Evolutionary conservation across 148 eudicot genomes (phyloP).

Genomic region (Rhododendron henanense): DNA sequence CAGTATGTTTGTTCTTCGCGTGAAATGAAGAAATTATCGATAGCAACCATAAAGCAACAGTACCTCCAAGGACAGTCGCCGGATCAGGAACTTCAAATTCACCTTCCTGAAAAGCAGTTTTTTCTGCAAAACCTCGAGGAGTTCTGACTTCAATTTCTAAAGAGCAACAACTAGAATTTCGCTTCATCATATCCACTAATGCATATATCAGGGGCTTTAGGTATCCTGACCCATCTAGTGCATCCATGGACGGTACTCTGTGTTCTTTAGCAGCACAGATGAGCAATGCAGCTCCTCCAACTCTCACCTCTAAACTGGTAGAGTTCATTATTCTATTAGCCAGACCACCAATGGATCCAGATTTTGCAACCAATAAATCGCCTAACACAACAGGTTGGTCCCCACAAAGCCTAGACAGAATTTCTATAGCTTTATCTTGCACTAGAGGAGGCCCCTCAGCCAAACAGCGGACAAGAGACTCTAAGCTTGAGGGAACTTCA

Average conservation of each 20-base stretch:
- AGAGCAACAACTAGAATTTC: conserved; percentile 35
- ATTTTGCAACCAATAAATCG: conserved; percentile 44
- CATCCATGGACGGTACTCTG: conserved; percentile 39
- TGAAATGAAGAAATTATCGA: conserved; percentile 60
- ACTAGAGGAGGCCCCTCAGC: conserved; percentile 59
- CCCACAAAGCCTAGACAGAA: conserved; percentile 67
- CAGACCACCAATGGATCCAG: conserved; percentile 50
- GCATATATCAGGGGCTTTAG: conserved; percentile 45
- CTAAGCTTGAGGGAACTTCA: conserved; percentile 59
- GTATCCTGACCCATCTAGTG: conserved; percentile 55
- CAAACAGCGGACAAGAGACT: conserved; percentile 56
- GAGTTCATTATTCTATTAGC: conserved; percentile 62
- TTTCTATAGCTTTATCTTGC: conserved; percentile 67
- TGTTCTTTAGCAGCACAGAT: conserved; percentile 66
- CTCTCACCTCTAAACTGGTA: conserved; percentile 59
- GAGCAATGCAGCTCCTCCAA: conserved; percentile 64
- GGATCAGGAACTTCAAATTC: conserved; percentile 62
- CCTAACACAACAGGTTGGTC: conserved; percentile 58
- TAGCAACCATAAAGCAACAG: conserved; percentile 75
- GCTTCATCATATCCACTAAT: conserved; percentile 59
- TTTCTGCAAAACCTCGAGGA: conserved; percentile 43
- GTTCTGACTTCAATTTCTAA: conserved; percentile 58
- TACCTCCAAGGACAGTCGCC: conserved; percentile 63
- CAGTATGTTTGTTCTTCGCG: conserved; percentile 42
- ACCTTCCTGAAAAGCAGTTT: conserved; percentile 52